Conservation (phyloP, 768 basidiomycete species). For the Rhodotorula graminis region DNA sequence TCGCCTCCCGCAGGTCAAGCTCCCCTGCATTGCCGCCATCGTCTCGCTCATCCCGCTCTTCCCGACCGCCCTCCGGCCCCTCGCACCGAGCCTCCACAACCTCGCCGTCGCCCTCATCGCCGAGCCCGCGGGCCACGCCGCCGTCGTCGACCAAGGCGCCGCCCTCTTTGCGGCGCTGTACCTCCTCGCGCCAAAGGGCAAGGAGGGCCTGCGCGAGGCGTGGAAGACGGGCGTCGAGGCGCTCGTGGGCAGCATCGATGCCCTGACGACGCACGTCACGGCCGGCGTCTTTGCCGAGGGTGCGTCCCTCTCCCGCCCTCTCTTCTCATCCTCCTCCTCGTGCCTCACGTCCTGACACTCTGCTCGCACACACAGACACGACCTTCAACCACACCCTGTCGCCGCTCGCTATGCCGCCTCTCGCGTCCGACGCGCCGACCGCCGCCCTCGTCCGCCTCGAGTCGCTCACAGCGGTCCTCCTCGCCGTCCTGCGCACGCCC, state of each 20-base stretch:
- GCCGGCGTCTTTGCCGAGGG: slow-evolving; percentile 31
- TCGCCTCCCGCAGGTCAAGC: slow-evolving; percentile 2
- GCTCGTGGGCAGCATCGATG: slow-evolving; percentile 18
- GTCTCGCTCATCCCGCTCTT: slow-evolving; percentile 31
- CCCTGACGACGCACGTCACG: slow-evolving; percentile 1
- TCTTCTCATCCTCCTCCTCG: not conserved
- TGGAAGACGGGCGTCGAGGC: slow-evolving; percentile 37
- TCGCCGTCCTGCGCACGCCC: slow-evolving; percentile 26
- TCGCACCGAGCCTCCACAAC: slow-evolving; percentile 25
- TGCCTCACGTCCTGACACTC: not conserved
- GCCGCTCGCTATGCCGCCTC: slow-evolving; percentile 26
- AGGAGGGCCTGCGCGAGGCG: slow-evolving; percentile 33
- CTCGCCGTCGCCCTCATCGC: slow-evolving; percentile 27
- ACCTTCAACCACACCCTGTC: slow-evolving; percentile 29
- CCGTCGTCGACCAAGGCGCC: slow-evolving; percentile 15
- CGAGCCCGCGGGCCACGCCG: not conserved
- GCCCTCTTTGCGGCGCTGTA: slow-evolving; percentile 33
- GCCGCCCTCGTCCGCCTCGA: slow-evolving; percentile 30
- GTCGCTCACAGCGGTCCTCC: slow-evolving; percentile 12
- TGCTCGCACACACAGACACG: slow-evolving; percentile 5
- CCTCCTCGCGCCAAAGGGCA: slow-evolving; percentile 35
- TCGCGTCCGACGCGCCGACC: not conserved
- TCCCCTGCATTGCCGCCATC: slow-evolving; percentile 22
- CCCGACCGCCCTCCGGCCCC: slow-evolving; percentile 36
- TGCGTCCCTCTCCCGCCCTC: slow-evolving; percentile 1